A percentile compares a stretch with the other conserved stretches of the same genome.
Evolutionary conservation across 2,329 filamentous ascomycete genomes (phyloP).

Genomic region (Ophiostoma sp.): DNA sequence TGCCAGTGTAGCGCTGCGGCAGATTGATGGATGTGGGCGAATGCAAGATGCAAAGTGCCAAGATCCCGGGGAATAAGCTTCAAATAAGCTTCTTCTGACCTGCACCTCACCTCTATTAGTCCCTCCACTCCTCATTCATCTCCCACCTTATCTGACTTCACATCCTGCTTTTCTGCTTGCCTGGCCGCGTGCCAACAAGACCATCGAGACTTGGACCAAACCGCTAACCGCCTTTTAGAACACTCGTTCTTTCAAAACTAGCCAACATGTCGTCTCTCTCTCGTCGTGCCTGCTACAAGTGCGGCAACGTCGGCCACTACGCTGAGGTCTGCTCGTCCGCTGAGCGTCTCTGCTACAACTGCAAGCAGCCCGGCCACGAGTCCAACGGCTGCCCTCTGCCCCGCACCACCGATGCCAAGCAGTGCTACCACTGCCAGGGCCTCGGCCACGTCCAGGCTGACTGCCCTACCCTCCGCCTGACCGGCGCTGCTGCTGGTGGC

Average conservation of each 20-base stretch:
- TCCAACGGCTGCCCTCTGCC: conserved; percentile 96
- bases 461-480: conserved; percentile 92
- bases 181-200: too few relatives aligned
- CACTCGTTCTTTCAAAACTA: conserved; percentile 25
- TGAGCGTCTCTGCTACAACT: conserved; percentile 99
- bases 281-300: conserved; percentile 78
- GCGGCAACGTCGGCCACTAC: conserved; percentile 75
- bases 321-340: conserved; percentile 93
- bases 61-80: background rate
- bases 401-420: conserved; percentile 96
- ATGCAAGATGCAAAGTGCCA: background rate
- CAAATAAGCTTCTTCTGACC: background rate
- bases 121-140: background rate
- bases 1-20: background rate
- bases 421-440: conserved; percentile 99
- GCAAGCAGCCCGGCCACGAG: conserved; percentile 92
- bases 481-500: conserved; percentile 71
- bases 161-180: background rate
- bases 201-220: too few relatives aligned
- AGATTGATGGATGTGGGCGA: background rate
- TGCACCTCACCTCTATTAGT: background rate
- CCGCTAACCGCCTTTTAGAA: conserved; percentile 7
- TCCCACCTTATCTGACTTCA: background rate
- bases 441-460: conserved; percentile 97
- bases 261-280: conserved; percentile 69